These are phyloP conservation scores for Phascolomyces articulosus DNA, from an alignment of 371 early-diverging fungal species.

Conservation along the genomic window DNA sequence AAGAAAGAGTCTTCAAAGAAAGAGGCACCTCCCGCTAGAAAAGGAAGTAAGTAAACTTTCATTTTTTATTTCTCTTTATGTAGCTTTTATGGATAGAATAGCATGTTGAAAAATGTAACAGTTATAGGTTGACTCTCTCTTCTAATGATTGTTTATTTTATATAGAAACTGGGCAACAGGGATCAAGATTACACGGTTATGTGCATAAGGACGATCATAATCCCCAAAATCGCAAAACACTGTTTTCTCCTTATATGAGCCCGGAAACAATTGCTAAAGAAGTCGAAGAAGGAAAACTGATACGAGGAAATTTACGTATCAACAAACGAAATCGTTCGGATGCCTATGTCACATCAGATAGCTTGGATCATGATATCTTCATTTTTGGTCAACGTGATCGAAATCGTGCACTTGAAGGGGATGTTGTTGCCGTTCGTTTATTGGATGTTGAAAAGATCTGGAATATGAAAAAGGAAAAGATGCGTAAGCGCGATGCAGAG, in stretches of 20 bases:
- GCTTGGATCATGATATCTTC: constrained; percentile 53
- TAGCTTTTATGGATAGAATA: too few relatives aligned
- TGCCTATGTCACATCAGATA: constrained; percentile 65
- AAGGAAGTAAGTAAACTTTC: neutral
- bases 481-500: constrained; percentile 3
- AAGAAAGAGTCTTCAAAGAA: too few relatives aligned
- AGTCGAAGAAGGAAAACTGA: constrained; percentile 14
- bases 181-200: constrained; percentile 8
- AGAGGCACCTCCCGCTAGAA: too few relatives aligned
- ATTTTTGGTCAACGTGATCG: constrained; percentile 60
- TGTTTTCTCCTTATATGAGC: constrained; percentile 25
- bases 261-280: constrained; percentile 21
- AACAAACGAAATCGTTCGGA: constrained; percentile 65
- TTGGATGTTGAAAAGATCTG: constrained; percentile 52
- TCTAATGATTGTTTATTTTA: too few relatives aligned
- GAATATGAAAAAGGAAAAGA: constrained; percentile 23
- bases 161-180: too few relatives aligned
- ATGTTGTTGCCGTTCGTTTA: constrained; percentile 66
- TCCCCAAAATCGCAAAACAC: constrained; percentile 14
- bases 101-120: too few relatives aligned
- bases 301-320: constrained; percentile 64
- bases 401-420: constrained; percentile 83
- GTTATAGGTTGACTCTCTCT: too few relatives aligned
- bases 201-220: constrained; percentile 34
- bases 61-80: neutral